Percentiles rank a stretch among this genome's conserved stretches.
Evolutionary conservation across 441 rosid species (phyloP).

Genomic region (Jatropha multifida): DNA sequence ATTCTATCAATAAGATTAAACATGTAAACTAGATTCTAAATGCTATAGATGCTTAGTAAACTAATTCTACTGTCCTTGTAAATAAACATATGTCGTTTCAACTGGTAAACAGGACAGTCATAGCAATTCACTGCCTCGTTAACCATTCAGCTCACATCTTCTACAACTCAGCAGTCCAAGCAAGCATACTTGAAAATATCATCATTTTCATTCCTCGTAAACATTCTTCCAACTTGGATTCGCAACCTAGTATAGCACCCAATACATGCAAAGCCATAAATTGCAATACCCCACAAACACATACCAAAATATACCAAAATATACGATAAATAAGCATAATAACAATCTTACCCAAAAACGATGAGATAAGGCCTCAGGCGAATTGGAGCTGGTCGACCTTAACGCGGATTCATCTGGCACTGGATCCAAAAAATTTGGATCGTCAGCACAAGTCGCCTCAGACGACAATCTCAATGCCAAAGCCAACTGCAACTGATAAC

Average conservation of each 20-base stretch:
- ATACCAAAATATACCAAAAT: background rate
- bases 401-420: conserved; percentile 63
- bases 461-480: conserved; percentile 82
- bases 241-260: conserved; percentile 1
- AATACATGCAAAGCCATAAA: background rate
- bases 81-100: background rate
- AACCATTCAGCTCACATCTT: conserved; percentile 13
- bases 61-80: background rate
- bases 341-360: conserved; percentile 77
- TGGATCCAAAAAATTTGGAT: conserved; percentile 91
- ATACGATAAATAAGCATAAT: background rate
- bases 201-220: conserved; percentile 5
- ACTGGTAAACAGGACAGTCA: background rate
- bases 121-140: conserved; percentile 8
- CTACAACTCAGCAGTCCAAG: conserved; percentile 5
- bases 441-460: conserved; percentile 87
- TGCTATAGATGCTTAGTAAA: background rate
- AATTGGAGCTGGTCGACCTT: conserved; percentile 49
- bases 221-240: background rate
- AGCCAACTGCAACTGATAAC: conserved; percentile 97
- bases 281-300: background rate
- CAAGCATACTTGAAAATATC: background rate
- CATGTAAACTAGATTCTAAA: background rate
- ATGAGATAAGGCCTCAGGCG: conserved; percentile 75
- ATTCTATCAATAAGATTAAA: background rate